Evolutionary conservation across 2,329 filamentous ascomycete genomes (phyloP).

Genomic region (Curvularia verruculosa): DNA sequence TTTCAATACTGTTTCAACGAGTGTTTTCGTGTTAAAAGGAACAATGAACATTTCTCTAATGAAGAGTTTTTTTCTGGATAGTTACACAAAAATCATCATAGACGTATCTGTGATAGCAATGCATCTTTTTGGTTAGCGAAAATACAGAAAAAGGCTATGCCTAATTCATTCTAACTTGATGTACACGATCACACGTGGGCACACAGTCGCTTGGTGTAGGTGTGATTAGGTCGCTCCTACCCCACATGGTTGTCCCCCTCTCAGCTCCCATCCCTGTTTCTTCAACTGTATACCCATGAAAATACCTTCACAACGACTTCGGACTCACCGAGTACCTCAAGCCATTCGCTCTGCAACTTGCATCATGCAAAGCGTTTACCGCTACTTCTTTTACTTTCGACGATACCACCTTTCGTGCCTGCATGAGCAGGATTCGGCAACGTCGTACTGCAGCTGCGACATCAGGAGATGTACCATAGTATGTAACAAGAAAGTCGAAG

Average conservation of each 20-base stretch:
- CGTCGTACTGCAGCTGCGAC: neutral
- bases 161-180: neutral
- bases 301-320: neutral
- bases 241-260: neutral
- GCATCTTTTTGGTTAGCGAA: neutral
- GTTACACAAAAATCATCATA: too few relatives aligned
- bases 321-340: neutral
- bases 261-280: neutral
- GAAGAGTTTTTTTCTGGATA: neutral
- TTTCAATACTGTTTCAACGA: too few relatives aligned
- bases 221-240: neutral
- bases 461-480: conserved; percentile 7
- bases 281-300: neutral
- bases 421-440: conserved; percentile 1
- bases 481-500: neutral
- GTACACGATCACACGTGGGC: neutral
- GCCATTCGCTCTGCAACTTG: neutral
- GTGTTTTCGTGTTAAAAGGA: neutral
- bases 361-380: conserved; percentile 6
- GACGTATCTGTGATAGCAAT: neutral
- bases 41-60: neutral
- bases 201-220: neutral
- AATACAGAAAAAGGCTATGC: neutral
- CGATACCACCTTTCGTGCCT: neutral
- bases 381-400: neutral